Percentiles rank a stretch among this genome's conserved stretches.
Evolutionary conservation across 441 rosid species (phyloP).

Genomic region (Cnidoscolus chayamansa): DNA sequence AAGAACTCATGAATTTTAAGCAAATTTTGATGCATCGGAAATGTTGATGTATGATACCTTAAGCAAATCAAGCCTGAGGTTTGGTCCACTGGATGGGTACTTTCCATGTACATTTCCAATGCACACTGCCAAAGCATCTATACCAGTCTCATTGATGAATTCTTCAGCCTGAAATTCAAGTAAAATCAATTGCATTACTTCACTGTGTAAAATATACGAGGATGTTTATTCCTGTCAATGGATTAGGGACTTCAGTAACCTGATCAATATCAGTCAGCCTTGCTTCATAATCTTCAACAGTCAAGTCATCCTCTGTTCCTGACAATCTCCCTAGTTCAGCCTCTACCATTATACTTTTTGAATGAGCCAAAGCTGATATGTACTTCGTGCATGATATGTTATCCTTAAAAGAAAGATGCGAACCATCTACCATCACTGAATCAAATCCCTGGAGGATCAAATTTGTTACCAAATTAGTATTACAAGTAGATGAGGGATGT

Average conservation of each 20-base stretch:
- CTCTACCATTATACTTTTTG: conserved; percentile 71
- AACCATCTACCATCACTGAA: conserved; percentile 95
- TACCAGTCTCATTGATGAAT: conserved; percentile 73
- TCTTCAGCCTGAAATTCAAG: conserved; percentile 68
- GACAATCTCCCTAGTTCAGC: conserved; percentile 95
- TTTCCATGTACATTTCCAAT: conserved; percentile 97
- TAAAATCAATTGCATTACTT: conserved; percentile 17
- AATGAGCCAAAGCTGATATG: conserved; percentile 62
- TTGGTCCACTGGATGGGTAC: conserved; percentile 85
- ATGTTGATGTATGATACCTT: conserved; percentile 41
- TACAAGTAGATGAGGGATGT: background rate
- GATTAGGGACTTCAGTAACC: conserved; percentile 37
- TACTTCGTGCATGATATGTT: conserved; percentile 68
- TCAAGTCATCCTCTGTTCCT: conserved; percentile 95
- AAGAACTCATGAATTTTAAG: background rate
- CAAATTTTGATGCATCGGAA: background rate
- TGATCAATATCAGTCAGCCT: conserved; percentile 76
- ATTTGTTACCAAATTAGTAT: conserved; percentile 15
- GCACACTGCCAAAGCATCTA: conserved; percentile 94
- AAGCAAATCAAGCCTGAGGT: conserved; percentile 81
- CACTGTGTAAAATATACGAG: background rate
- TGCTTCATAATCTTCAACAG: conserved; percentile 92
- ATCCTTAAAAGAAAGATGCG: conserved; percentile 79
- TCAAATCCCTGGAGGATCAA: conserved; percentile 65
- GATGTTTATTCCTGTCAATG: conserved; percentile 12